phyloP scores from a whole-genome alignment of 2,329 filamentous ascomycete genomes.

The Exophiala xenobiotica region DNA sequence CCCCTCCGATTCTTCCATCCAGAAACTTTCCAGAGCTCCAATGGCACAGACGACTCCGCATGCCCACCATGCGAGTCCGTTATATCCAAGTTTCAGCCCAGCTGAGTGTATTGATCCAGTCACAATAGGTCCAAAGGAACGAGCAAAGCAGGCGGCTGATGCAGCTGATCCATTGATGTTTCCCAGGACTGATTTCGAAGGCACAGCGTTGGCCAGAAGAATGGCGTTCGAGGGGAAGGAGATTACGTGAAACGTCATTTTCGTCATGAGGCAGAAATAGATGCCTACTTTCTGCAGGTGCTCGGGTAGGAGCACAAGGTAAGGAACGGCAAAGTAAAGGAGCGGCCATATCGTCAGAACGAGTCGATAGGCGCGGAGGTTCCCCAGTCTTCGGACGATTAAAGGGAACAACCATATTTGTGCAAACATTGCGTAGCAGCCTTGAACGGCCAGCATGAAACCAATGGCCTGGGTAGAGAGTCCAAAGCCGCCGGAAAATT shows the following conservation, averaged over 20 bases:
- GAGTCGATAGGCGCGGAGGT: constrained; percentile 76
- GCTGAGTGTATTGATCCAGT: constrained; percentile 81
- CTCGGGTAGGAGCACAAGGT: constrained; percentile 79
- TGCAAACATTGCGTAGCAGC: constrained; percentile 82
- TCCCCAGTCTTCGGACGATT: constrained; percentile 71
- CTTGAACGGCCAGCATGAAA: constrained; percentile 83
- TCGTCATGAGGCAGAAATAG: constrained; percentile 78
- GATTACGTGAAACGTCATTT: constrained; percentile 88
- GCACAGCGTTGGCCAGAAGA: constrained; percentile 82
- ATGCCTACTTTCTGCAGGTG: constrained; percentile 70
- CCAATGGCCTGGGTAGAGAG: constrained; percentile 82
- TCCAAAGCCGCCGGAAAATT: constrained; percentile 83
- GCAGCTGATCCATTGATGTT: constrained; percentile 91
- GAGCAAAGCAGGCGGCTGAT: constrained; percentile 83
- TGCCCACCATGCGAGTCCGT: constrained; percentile 91
- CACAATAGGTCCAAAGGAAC: constrained; percentile 83
- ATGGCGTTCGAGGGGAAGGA: constrained; percentile 89
- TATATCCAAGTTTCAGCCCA: constrained; percentile 77
- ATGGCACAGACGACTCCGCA: constrained; percentile 72
- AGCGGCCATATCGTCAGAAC: constrained; percentile 80
- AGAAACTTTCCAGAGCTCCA: constrained; percentile 72
- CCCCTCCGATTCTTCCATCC: constrained; percentile 66
- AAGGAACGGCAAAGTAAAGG: constrained; percentile 84
- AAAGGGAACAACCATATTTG: constrained; percentile 82
- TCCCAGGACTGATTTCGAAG: constrained; percentile 78